Evolutionary conservation across 2,329 filamentous ascomycete species (phyloP), one percentile per base, ranked within the genome.

Genomic region (Diaporthe ilicicola): DNA sequence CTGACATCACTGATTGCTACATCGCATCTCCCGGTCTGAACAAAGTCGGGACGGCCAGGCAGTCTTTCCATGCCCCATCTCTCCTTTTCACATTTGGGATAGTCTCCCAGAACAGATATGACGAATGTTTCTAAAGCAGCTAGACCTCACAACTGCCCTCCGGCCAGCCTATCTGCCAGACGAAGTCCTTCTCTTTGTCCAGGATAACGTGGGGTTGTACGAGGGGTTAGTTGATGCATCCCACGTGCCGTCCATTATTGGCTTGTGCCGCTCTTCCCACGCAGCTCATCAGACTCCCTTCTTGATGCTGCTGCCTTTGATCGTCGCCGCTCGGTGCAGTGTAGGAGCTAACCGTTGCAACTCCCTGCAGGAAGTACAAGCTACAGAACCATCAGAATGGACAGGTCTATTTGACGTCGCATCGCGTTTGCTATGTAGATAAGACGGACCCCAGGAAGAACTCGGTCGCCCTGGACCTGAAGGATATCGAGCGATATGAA

Each of bases 71-170:
- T 48, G 48, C 32, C 39, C 54, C 46, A n/a, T 19, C 24, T 27
- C 71, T 17, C 48, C n/a, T 61, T 29, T 51, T 53, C 39, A 70
- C 51, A 44, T 51, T 71, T 70, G 76, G 76, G 75, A 78, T 72
- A 72, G 62, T 73, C 71, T 76, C 74, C 75, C 76, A 75, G 70
- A 73, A 74, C 76, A 76, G 84, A 83, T 80, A 86, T 89, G 85
- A 92, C 94, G 93, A 87, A 98, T 98, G 95, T 97, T 97, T 89
- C 88, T 98, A 87, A 95, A 97, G 88, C 91, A 93, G 77, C 89
- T 98, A 81, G 95, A 99, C 84, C 90, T 99, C 78, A 99, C 96
- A 71, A 97, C 95, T 84, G 96, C 96, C 80, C 89, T 98, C 80
- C 93, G 96, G 87, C 96, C 96, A 77, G 93, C 92, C 73, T 92